Evolutionary conservation across 495 filamentous ascomycete genomes (phyloP).

Genomic region (Talaromyces stipitatus): DNA sequence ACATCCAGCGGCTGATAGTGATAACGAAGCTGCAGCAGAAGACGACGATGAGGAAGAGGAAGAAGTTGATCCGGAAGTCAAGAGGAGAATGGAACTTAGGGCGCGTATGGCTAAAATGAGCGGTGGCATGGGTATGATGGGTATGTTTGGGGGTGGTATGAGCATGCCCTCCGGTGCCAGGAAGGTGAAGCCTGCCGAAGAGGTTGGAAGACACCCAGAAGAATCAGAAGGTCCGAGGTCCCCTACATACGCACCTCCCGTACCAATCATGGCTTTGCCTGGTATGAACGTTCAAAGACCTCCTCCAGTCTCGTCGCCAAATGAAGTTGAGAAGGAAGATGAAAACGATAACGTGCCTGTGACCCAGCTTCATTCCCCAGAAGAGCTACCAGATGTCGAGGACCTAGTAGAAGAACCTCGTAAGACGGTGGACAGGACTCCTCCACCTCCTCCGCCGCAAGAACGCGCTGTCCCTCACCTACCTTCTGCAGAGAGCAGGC

Average conservation of each 20-base stretch:
- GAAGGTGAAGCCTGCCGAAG: constrained; percentile 41
- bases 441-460: constrained; percentile 41
- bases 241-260: constrained; percentile 52
- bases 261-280: constrained; percentile 70
- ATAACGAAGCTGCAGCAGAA: constrained; percentile 39
- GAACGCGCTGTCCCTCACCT: constrained; percentile 44
- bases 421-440: constrained; percentile 35
- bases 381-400: constrained; percentile 55
- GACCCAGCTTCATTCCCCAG: constrained; percentile 36
- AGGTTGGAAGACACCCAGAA: constrained; percentile 51
- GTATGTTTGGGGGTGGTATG: constrained; percentile 76
- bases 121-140: constrained; percentile 94
- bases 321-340: constrained; percentile 37
- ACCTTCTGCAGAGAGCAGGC: constrained; percentile 27
- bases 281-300: constrained; percentile 52
- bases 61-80: constrained; percentile 85
- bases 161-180: constrained; percentile 42
- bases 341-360: constrained; percentile 29
- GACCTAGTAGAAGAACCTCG: constrained; percentile 41
- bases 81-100: constrained; percentile 78
- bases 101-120: constrained; percentile 98
- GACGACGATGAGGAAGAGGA: constrained; percentile 69
- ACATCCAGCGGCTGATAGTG: constrained; percentile 22
- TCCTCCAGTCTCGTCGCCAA: constrained; percentile 28
- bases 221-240: constrained; percentile 43